Base-by-base conservation (phyloP, 495 filamentous ascomycete species). In the Tirmania nivea region DNA sequence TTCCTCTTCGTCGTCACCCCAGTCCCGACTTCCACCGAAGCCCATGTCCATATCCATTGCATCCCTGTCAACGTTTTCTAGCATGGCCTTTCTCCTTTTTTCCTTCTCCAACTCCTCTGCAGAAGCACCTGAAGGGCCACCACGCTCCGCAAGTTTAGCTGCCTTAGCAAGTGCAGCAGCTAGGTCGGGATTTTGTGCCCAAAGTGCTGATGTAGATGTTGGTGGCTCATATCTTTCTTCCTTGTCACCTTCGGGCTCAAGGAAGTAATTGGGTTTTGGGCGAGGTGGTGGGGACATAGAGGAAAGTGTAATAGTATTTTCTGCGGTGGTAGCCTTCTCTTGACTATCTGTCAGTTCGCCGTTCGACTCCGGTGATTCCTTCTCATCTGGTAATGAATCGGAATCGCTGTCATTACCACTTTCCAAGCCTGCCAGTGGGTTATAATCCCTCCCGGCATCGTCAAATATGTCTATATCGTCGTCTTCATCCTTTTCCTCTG, bases 21-120 rank as follows among this genome's bases (percentile, higher is more conserved):
- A 65, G 51, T 65, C 62, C 20, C 86, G 76, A 57, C 80, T 86
- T 14, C 80, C 81, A 8, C 92, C 90, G 63, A 97, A 96, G 35
- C 86, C 90, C 66, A 94, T 71, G 60, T 97, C 90, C 69, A 97
- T 75, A 67, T 97, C 90, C 47, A 87, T 84, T 10, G 84, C 78
- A 68, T 97, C 90, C 47, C 88, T 75, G 56, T 83, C 82, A 47
- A 79, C 75, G 48, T 78, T 75, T 58, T 84, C 76, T 10, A 94
- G 68, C 69, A 94, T 81, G 55, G 78, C 78, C 62, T 77, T 78
- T 17, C 80, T 77, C 21, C 80, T 81, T 53, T 76, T 77, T 39
- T 76, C 72, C 42, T 75, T 74, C 63, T 35, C 67, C 48, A 64
- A 63, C 34, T 75, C 73, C 20, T 70, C 69, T 53, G 62, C 61